Evolutionary conservation across 176 grass and related monocot species (phyloP).

Genomic region (Elaeis guineensis): DNA sequence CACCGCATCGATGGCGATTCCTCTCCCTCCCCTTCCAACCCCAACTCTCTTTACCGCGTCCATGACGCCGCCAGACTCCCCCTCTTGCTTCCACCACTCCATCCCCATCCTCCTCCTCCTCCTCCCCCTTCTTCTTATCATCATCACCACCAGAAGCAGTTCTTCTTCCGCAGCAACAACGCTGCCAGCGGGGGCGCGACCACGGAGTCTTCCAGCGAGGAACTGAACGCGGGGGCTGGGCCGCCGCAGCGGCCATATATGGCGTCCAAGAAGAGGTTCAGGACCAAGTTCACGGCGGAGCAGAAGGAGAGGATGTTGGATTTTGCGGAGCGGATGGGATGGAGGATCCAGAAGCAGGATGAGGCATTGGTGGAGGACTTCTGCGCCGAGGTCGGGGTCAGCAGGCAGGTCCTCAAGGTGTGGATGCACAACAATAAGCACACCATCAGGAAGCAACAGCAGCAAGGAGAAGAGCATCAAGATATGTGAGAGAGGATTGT

Average conservation of each 20-base stretch:
- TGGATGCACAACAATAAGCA: slow-evolving; percentile 99
- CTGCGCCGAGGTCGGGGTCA: no score
- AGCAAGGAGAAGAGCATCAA: slow-evolving; percentile 6
- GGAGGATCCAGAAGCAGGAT: no score
- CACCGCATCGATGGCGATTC: slow-evolving; percentile 50
- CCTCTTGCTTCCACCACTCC: no score
- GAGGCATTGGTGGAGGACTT: no score
- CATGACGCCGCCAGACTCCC: no score
- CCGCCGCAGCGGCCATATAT: slow-evolving; percentile 23
- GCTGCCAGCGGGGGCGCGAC: slow-evolving; percentile 1
- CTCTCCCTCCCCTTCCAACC: no score
- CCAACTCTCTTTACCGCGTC: no score
- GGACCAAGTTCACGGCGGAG: no score
- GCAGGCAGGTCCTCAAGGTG: slow-evolving; percentile 76
- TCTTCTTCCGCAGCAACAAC: neutral
- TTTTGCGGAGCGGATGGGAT: no score
- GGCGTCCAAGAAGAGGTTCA: slow-evolving; percentile 40
- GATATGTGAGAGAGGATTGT: neutral
- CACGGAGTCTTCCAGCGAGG: slow-evolving; percentile 39
- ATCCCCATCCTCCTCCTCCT: no score
- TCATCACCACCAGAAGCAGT: slow-evolving; percentile 25
- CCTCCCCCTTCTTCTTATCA: neutral
- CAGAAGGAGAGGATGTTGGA: no score
- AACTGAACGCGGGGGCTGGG: slow-evolving; percentile 29
- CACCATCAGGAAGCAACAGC: slow-evolving; percentile 27